Evolutionary conservation across 75 land plant species (phyloP).

Genomic region (Azolla pinnata): DNA sequence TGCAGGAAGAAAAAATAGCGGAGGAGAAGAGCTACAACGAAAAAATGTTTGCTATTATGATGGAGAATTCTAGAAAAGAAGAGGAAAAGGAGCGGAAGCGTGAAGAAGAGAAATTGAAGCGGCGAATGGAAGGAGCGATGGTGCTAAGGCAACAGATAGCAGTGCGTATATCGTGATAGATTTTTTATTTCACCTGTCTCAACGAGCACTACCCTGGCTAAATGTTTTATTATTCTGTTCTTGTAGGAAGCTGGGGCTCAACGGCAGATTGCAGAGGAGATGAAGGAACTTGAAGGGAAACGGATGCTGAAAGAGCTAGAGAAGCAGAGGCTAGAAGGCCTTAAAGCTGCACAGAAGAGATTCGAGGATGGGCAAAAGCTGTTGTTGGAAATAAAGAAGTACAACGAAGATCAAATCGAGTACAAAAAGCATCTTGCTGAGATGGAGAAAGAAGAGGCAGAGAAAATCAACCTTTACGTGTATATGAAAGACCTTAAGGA

Average conservation of each 20-base stretch:
- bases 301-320: slow-evolving; percentile 18
- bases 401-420: slow-evolving; percentile 10
- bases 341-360: slow-evolving; percentile 11
- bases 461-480: slow-evolving; percentile 11
- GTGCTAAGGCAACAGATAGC: slow-evolving; percentile 3
- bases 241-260: slow-evolving; percentile 20
- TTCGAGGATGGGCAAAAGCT: slow-evolving; percentile 14
- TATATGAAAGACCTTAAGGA: slow-evolving; percentile 22
- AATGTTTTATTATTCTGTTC: too few species aligned
- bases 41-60: slow-evolving; percentile 6
- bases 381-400: slow-evolving; percentile 15
- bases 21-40: slow-evolving; percentile 3
- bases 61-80: neutral
- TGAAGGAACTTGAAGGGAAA: slow-evolving; percentile 27
- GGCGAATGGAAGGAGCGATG: neutral
- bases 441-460: slow-evolving; percentile 23
- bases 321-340: slow-evolving; percentile 10
- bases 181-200: too few species aligned
- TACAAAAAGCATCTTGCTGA: slow-evolving; percentile 12
- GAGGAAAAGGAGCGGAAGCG: neutral
- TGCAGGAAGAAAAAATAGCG: neutral
- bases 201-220: too few species aligned
- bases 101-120: neutral
- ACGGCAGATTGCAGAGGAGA: slow-evolving; percentile 22
- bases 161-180: neutral